Base-by-base conservation (phyloP, 2,329 filamentous ascomycete genomes). In the Chrysoporthe puriensis region DNA sequence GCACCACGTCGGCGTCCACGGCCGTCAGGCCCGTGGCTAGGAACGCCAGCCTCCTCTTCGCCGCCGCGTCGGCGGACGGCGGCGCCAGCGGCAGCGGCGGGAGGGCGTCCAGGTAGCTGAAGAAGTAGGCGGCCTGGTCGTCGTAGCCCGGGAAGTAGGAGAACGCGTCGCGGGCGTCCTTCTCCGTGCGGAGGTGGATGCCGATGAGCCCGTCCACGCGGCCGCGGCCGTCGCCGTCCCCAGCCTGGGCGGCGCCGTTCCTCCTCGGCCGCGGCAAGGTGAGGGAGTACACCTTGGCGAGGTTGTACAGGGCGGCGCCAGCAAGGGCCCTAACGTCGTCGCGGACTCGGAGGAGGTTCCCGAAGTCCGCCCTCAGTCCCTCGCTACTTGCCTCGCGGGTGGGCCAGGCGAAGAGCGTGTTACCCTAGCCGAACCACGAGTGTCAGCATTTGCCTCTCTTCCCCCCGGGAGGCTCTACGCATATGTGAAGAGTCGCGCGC, bases 11-110 rank as follows among this genome's bases (percentile, higher is more conserved):
- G 16, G 72, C 76, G 11, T 72, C 63, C 2, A 73, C 72, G 21
- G 80, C 79, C 4, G 44, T 52, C 43, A 70, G 62, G 13, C 81
- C 81, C 0, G 80, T 81, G 13, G 81, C 81, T 14, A 83, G 77
- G 72, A 82, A 85, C 1, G 81, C 77, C 14, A 82, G 63, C 0
- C 72, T 64, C 0, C 78, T 71, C 3, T 66, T 9, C 34, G 36
- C 9, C 26, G 54, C 16, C 9, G 21, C 21, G 21, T 26, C 14
- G 2, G 36, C 34, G 36, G 42, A 9, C 65, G 34, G 48, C 11
- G 26, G 26, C 26, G 26, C 26, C 26, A 26, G 26, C 26, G 46
- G n/a, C 8, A 21, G 52, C 32, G 5, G 21, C 18, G 34, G 46
- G 26, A 14, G 40, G 32, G 9, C 34, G 11, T 43, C 21, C 2